Evolutionary conservation across 116 monocot genomes (phyloP).

Genomic region (Papilionanthe hybrid): DNA sequence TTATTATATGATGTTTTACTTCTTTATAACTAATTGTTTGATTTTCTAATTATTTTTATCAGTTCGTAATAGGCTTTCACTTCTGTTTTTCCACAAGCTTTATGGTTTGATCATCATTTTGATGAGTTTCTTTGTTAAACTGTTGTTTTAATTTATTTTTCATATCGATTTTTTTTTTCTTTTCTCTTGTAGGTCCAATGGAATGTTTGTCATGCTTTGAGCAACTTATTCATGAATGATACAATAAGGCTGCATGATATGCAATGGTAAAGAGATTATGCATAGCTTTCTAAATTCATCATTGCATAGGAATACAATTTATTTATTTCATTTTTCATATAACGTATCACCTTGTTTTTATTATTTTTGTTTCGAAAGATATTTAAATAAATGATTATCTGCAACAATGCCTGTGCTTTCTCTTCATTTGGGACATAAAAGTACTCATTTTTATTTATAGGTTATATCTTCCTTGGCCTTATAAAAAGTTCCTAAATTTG

Average conservation of each 20-base stretch:
- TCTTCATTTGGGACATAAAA: background rate
- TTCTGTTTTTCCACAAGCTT: background rate
- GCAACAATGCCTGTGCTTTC: background rate
- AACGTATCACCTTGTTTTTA: background rate
- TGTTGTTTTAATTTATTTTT: background rate
- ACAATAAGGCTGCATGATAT: conserved; percentile 59
- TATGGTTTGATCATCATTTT: background rate
- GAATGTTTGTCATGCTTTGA: conserved; percentile 98
- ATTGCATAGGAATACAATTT: background rate
- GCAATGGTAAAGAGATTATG: conserved; percentile 50
- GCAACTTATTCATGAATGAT: conserved; percentile 90
- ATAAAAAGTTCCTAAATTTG: background rate
- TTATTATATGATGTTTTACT: background rate
- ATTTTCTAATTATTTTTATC: background rate
- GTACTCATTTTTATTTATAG: background rate
- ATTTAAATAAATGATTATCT: background rate
- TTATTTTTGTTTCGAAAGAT: background rate
- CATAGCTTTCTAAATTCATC: background rate
- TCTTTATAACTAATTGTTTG: background rate
- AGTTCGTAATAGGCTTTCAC: background rate
- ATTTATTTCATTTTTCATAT: background rate
- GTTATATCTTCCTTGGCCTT: background rate
- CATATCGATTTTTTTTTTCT: background rate
- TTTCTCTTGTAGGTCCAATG: conserved; percentile 80
- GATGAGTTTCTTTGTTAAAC: background rate